phyloP scores from a whole-genome alignment of 2,329 filamentous ascomycete genomes.

The Lachnellula subtilissima region DNA sequence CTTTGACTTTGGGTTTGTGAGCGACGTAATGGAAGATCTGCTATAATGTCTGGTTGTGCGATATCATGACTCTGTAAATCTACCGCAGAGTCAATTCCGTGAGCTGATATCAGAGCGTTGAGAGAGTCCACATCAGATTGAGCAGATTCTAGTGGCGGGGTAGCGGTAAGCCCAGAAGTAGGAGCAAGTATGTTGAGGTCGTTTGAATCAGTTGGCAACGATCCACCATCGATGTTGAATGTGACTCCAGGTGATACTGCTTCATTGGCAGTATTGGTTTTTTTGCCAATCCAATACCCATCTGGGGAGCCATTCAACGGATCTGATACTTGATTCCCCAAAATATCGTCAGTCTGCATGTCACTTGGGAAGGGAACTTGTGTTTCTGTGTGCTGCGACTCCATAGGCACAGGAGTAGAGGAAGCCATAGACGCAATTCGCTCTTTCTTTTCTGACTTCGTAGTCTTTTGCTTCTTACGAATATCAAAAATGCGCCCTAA shows the following conservation, averaged over 20 bases:
- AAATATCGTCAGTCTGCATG: constrained; percentile 12
- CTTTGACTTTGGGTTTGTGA: constrained; percentile 21
- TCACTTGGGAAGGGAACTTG: constrained; percentile 7
- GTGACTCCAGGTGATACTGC: constrained; percentile 5
- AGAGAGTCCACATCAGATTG: constrained; percentile 27
- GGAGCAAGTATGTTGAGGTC: constrained; percentile 11
- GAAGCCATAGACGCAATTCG: constrained; percentile 10
- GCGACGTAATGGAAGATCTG: constrained; percentile 22
- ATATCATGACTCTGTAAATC: constrained; percentile 1
- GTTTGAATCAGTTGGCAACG: constrained; percentile 9
- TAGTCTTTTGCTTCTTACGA: constrained; percentile 31
- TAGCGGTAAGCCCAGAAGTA: constrained; percentile 1
- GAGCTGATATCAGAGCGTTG: constrained; percentile 24
- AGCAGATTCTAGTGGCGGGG: constrained; percentile 6
- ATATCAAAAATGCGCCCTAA: constrained; percentile 64
- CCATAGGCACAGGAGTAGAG: constrained; percentile 11
- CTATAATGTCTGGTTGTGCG: constrained; percentile 6
- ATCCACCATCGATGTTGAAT: constrained; percentile 15
- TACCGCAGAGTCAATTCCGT: constrained; percentile 13
- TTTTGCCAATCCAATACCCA: constrained; percentile 15
- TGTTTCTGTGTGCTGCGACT: constrained; percentile 8
- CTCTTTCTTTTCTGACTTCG: constrained; percentile 23
- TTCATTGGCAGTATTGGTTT: constrained; percentile 8
- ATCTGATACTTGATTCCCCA: constrained; percentile 14
- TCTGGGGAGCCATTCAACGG: constrained; percentile 4